Percentiles rank a stretch among this genome's conserved stretches.
phyloP scores from a whole-genome alignment of 148 eudicot genomes.

The Persicaria maculosa region DNA sequence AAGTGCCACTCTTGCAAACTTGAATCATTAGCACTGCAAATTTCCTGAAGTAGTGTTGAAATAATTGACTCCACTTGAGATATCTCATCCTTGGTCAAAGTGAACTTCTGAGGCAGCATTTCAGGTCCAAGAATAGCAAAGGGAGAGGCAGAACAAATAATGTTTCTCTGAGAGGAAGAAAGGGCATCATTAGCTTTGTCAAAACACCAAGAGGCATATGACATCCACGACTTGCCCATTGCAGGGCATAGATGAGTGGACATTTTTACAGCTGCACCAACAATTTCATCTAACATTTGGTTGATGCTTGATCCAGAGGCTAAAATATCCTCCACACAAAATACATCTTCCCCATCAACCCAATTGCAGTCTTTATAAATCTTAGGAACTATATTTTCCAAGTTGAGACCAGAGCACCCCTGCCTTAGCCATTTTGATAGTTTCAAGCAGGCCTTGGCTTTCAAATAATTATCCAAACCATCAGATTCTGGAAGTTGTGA shows the following conservation, averaged over 20 bases:
- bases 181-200: slow-evolving; percentile 58
- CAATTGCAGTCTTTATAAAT: slow-evolving; percentile 39
- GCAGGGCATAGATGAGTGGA: slow-evolving; percentile 75
- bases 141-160: slow-evolving; percentile 44
- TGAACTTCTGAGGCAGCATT: slow-evolving; percentile 46
- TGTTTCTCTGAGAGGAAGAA: slow-evolving; percentile 28
- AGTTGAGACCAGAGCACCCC: slow-evolving; percentile 34
- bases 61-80: slow-evolving; percentile 44
- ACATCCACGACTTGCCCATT: slow-evolving; percentile 87
- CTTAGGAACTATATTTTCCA: slow-evolving; percentile 40
- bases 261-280: slow-evolving; percentile 60
- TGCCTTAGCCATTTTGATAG: slow-evolving; percentile 64
- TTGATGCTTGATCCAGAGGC: slow-evolving; percentile 29
- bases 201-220: slow-evolving; percentile 97
- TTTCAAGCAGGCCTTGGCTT: slow-evolving; percentile 94
- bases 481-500: slow-evolving; percentile 31
- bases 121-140: slow-evolving; percentile 52
- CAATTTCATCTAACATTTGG: slow-evolving; percentile 58
- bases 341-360: slow-evolving; percentile 25
- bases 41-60: slow-evolving; percentile 37
- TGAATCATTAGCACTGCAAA: slow-evolving; percentile 20
- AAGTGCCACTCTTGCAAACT: slow-evolving; percentile 24
- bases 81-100: slow-evolving; percentile 62
- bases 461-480: slow-evolving; percentile 39
- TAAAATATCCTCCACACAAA: slow-evolving; percentile 20